Base-by-base conservation (phyloP, 176 grass and related monocot species). In the Dendrocalamus sinicus region DNA sequence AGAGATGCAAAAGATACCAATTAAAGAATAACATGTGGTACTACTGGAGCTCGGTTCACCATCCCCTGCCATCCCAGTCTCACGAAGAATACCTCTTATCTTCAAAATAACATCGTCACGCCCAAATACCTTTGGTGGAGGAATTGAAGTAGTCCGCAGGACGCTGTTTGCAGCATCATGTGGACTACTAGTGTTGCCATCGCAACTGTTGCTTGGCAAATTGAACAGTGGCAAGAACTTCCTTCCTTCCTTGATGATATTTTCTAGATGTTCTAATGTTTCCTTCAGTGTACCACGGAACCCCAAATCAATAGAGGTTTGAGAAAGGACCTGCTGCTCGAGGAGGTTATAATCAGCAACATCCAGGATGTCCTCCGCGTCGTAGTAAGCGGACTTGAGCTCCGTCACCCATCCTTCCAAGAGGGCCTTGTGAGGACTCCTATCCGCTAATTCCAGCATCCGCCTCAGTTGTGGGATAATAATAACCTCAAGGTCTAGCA, bases 61-160 rank as follows among this genome's bases (percentile, higher is more conserved):
- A 79, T 32, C 30, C 30, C 30, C 30, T 32, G 30, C 32, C 32
- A 2, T 2, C 1, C 24, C 74, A 4, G 12, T 32, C 1, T 81
- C 22, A 53, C 9, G 73, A 9, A 92, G 77, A 19, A 84, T 62
- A 15, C 50, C 37, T 46, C 26, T 41, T 83, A 87, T 89, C 17
- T n/a, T 0, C 43, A 68, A 50, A 50, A 4, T 84, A 4, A 80
- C 67, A 35, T 69, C 2, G 6, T 87, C 79, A 45, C 84, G 85
- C 10, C 87, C 79, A 46, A 67, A 47, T 59, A 91, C 75, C 7
- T 16, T 52, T 1, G 4, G 22, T 24, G 22, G 13, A 43, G 55
- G 35, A n/a, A 3, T 0, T 44, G 75, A 61, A 77, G 32, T 77
- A 65, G 58, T 24, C 32, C 1, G 1, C 32, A 35, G 32, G 32